Conservation (phyloP, 768 basidiomycete species). For the Dentipellis sp. region DNA sequence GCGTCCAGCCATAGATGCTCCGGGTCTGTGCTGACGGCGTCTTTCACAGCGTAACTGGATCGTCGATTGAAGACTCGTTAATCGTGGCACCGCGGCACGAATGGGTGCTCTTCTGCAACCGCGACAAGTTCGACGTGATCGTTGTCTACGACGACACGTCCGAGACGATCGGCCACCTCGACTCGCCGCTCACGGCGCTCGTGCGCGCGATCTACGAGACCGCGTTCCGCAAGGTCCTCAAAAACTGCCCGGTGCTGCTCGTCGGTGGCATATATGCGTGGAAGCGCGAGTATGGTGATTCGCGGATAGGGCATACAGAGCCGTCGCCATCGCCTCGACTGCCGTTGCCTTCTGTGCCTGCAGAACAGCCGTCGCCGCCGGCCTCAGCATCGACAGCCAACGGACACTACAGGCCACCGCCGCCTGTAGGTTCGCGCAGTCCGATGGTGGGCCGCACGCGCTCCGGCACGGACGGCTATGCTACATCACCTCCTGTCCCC, state of each 20-base stretch:
- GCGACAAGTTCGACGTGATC: constrained; percentile 83
- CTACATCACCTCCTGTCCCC: constrained; percentile 12
- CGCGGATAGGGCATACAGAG: constrained; percentile 22
- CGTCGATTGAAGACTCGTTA: constrained; percentile 66
- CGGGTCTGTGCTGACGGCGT: not conserved
- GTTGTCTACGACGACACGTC: constrained; percentile 74
- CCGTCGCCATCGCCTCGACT: not conserved
- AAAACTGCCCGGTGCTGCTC: constrained; percentile 72
- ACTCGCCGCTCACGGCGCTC: constrained; percentile 49
- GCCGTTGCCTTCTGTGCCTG: not conserved
- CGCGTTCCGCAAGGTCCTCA: constrained; percentile 63
- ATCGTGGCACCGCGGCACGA: constrained; percentile 63
- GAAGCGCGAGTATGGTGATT: constrained; percentile 48
- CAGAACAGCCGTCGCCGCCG: not conserved
- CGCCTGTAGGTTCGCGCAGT: constrained; percentile 3
- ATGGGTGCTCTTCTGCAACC: constrained; percentile 65
- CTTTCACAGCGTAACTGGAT: constrained; percentile 47
- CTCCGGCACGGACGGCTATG: constrained; percentile 15
- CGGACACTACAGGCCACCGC: constrained; percentile 5
- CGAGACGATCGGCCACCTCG: constrained; percentile 36
- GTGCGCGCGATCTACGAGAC: constrained; percentile 63
- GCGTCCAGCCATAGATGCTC: constrained; percentile 19
- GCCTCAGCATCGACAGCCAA: not conserved
- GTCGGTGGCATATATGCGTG: constrained; percentile 82
- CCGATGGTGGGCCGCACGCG: constrained; percentile 6